These are phyloP conservation scores for Chrysoporthe cubensis DNA, from an alignment of 2,329 filamentous ascomycete species.

Conservation along the genomic window DNA sequence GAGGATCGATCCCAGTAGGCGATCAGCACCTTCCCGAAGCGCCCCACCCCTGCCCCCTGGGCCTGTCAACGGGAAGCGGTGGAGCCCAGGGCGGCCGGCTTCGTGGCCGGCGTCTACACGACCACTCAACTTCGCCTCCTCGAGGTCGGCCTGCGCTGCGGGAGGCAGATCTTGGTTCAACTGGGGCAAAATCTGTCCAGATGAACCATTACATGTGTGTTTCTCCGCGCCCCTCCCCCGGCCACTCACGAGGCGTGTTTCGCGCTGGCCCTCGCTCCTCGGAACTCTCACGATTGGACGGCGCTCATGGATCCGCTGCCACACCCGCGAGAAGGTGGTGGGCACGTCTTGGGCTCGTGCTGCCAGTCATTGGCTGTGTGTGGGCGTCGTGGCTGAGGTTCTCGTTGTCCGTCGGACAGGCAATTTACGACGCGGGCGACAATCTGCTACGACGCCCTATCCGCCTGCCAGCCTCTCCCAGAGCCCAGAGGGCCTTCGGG, in stretches of 20 bases:
- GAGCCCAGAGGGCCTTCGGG: neutral
- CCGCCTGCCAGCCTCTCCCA: slow-evolving; percentile 3
- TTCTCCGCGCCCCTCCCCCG: slow-evolving; percentile 9
- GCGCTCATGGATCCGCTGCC: neutral
- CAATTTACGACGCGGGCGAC: neutral
- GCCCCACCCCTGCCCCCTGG: neutral
- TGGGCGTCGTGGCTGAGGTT: neutral
- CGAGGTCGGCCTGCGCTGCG: slow-evolving; percentile 4
- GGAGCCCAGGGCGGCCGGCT: slow-evolving; percentile 19
- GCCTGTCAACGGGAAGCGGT: slow-evolving; percentile 4
- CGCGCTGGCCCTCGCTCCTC: slow-evolving; percentile 14
- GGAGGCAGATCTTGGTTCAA: slow-evolving; percentile 23
- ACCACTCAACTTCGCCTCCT: slow-evolving; percentile 29
- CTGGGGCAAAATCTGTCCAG: neutral
- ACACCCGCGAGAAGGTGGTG: slow-evolving; percentile 11
- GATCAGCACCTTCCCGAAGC: slow-evolving; percentile 16
- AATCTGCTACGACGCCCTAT: neutral
- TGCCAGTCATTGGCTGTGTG: neutral
- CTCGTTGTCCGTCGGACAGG: slow-evolving; percentile 4
- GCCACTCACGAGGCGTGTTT: slow-evolving; percentile 28
- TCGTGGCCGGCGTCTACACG: slow-evolving; percentile 39
- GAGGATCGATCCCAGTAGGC: neutral
- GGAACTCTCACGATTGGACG: slow-evolving; percentile 22
- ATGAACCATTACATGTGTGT: slow-evolving; percentile 23
- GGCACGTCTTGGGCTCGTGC: neutral